These are phyloP conservation scores for Penicillium sclerotigenum DNA, from an alignment of 2,329 filamentous ascomycete species.

Conservation along the genomic window DNA sequence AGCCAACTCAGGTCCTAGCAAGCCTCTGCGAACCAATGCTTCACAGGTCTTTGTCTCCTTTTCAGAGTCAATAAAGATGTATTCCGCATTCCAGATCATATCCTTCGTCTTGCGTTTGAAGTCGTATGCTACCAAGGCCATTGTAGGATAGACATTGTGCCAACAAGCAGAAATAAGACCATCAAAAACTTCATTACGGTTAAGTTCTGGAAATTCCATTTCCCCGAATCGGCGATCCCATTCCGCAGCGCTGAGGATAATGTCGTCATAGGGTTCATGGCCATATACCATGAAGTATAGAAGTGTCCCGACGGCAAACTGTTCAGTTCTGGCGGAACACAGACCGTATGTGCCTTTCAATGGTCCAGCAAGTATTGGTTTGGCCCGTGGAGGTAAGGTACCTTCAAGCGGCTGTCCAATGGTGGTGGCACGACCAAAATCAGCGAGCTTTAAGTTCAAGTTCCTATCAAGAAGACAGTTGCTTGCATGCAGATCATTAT, in stretches of 20 bases:
- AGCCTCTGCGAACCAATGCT: slow-evolving; percentile 11
- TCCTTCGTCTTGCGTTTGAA: slow-evolving; percentile 20
- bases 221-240: slow-evolving; percentile 14
- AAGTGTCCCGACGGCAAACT: slow-evolving; percentile 19
- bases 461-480: slow-evolving; percentile 15
- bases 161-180: slow-evolving; percentile 18
- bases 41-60: slow-evolving; percentile 14
- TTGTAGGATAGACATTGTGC: slow-evolving; percentile 23
- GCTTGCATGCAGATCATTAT: background rate
- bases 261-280: slow-evolving; percentile 14
- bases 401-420: slow-evolving; percentile 17
- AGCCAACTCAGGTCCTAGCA: slow-evolving; percentile 14
- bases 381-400: slow-evolving; percentile 13
- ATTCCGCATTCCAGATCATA: slow-evolving; percentile 10
- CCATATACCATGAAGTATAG: slow-evolving; percentile 25
- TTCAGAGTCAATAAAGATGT: slow-evolving; percentile 10
- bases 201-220: slow-evolving; percentile 19
- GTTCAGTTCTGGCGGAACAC: slow-evolving; percentile 20
- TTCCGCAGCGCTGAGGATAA: background rate
- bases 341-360: slow-evolving; percentile 21
- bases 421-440: slow-evolving; percentile 15
- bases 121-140: slow-evolving; percentile 19
- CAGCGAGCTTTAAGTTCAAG: slow-evolving; percentile 6
- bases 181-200: slow-evolving; percentile 17
- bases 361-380: slow-evolving; percentile 11